Evolutionary conservation across 768 basidiomycete genomes (phyloP), one percentile per base, ranked within the genome.

Genomic region (Lactarius akahatsu): DNA sequence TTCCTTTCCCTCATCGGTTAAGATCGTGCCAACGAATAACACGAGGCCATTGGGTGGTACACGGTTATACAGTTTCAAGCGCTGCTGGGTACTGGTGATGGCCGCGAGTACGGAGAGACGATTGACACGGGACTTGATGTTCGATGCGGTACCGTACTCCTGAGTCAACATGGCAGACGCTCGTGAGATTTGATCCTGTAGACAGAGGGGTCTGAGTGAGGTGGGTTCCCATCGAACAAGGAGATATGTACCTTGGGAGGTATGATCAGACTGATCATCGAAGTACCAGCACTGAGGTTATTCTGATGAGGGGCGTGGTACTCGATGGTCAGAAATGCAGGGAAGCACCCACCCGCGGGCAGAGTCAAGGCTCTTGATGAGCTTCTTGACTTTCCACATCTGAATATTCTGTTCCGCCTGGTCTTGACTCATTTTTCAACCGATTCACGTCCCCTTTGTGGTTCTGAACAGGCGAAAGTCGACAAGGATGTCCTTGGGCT

Each of bases 91-190:
- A 74, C 92, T 94, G 38, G 97, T 98, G 75, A 99, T 99, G 63
- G 97, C 97, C 55, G 97, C 94, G 47, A 98, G 85, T 30, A 99
- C 97, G 50, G 97, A 99, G 23, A 97, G 87, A 73, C 97, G 88
- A 82, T 96, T 98, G 76, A 96, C 95, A 66, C 97, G 93, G 69
- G 95, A 97, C 78, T 99, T 99, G 83, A 99, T 98, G 82, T 99
- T 98, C 68, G 96, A 97, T n/a, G 97, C 97, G 8, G 96, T 98
- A 62, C 95, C 95, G 73, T 94, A 96, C 78, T 97, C 97, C 76
- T 96, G 95, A 62, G 96, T 98, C 76, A 99, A 86, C 96, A 99
- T 97, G 65, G 88, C 90, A 57, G 89, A 90, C 70, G 91, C 89
- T 67, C 94, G 89, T 43, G 96, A 96, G 76, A 99, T 92, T 86